phyloP scores from a whole-genome alignment of 1,139 yeast genomes.

The Tardiomyces digboiensis region DNA sequence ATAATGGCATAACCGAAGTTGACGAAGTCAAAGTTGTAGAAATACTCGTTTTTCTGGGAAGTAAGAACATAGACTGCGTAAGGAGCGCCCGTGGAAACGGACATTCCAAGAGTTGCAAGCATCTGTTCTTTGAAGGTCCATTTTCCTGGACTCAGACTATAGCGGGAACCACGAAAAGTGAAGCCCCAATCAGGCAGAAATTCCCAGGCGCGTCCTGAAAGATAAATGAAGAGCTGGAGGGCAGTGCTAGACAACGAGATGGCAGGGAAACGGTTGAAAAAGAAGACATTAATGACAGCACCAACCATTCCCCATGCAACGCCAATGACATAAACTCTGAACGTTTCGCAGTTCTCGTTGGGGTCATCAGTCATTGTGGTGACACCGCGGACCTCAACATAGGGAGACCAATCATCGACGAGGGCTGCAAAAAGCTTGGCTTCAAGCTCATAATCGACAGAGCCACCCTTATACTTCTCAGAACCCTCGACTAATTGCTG shows the following conservation, averaged over 20 bases:
- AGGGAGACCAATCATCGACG: conserved; percentile 47
- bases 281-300: conserved; percentile 48
- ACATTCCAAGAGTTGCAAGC: conserved; percentile 16
- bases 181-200: conserved; percentile 41
- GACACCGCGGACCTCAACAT: conserved; percentile 55
- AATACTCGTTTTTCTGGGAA: conserved; percentile 5
- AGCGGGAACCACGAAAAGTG: conserved; percentile 16
- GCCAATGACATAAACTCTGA: conserved; percentile 48
- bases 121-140: conserved; percentile 54
- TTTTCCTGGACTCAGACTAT: conserved; percentile 41
- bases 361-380: conserved; percentile 43
- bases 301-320: conserved; percentile 47
- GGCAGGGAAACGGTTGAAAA: conserved; percentile 45
- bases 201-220: conserved; percentile 36
- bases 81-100: conserved; percentile 4
- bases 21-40: conserved; percentile 5
- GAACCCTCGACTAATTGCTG: conserved; percentile 17
- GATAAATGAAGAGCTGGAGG: conserved; percentile 49
- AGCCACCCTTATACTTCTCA: background rate
- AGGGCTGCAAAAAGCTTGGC: conserved; percentile 36
- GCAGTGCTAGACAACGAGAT: conserved; percentile 38
- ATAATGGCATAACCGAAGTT: conserved; percentile 14
- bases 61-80: conserved; percentile 5
- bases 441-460: conserved; percentile 17
- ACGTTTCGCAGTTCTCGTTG: conserved; percentile 40